phyloP scores from a whole-genome alignment of 768 basidiomycete species.

The Rhizopogon vinicolor region DNA sequence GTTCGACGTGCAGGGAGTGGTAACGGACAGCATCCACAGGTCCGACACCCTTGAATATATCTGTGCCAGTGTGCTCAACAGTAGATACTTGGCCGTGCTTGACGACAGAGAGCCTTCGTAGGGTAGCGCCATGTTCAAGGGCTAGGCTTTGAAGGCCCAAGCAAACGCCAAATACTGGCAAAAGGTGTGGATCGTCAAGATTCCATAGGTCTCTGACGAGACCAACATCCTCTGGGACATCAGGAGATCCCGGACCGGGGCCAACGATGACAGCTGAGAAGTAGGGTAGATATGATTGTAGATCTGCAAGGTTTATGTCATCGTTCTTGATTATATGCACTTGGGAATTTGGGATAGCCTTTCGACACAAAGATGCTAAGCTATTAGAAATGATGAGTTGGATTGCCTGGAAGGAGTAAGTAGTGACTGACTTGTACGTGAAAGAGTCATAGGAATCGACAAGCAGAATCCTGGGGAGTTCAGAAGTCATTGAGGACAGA shows the following conservation, averaged over 20 bases:
- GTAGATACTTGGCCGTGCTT: conserved; percentile 75
- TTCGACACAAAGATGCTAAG: conserved; percentile 66
- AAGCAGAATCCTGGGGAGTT: conserved; percentile 52
- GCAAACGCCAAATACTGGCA: conserved; percentile 83
- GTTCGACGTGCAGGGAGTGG: conserved; percentile 69
- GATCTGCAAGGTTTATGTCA: conserved; percentile 40
- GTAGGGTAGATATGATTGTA: conserved; percentile 48
- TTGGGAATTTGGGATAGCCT: conserved; percentile 53
- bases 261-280: conserved; percentile 74
- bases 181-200: conserved; percentile 39
- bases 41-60: conserved; percentile 57
- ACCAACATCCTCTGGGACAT: conserved; percentile 57
- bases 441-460: conserved; percentile 87
- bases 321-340: conserved; percentile 78
- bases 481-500: conserved; percentile 19
- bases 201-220: conserved; percentile 70
- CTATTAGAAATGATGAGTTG: conserved; percentile 29
- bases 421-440: conserved; percentile 70
- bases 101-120: conserved; percentile 61
- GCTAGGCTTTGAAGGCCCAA: conserved; percentile 77
- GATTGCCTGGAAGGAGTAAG: neutral
- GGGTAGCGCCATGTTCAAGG: conserved; percentile 54
- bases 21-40: conserved; percentile 66
- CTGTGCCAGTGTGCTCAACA: conserved; percentile 52
- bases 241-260: conserved; percentile 79